Base-by-base conservation (phyloP, 495 filamentous ascomycete genomes). In the Lasiosphaeriaceae sp. region DNA sequence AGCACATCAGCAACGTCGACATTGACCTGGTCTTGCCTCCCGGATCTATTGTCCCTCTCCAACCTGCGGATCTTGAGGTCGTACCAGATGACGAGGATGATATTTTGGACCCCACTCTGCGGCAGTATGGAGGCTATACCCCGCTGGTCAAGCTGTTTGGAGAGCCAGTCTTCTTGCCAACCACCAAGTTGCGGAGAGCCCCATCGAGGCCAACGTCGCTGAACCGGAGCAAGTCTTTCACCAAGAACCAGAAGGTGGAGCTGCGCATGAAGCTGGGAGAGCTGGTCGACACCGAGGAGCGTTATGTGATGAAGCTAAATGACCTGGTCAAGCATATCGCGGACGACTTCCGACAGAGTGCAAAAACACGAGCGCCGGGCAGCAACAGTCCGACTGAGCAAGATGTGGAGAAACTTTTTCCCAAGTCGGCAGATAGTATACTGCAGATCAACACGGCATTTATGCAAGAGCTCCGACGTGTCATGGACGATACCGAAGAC, bases 241-340 rank as follows among this genome's bases (percentile, higher is more conserved):
- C 86, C 7, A 86, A 86, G 64, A 84, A 86, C 45, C 90, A 96
- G 64, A 92, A 95, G 65, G 82, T 92, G 52, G 85, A 86, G 41
- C 70, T 97, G 54, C 85, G 92, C 50, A 84, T 90, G 58, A 92
- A 96, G 65, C 87, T 99, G 84, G 88, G 85, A 60, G 94, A 99
- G 68, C 66, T 97, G 55, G 81, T 96, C 23, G 90, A 96, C 63
- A 99, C 94, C 0, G 94, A 99, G 71, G 90, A 93, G 64, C 84
- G 89, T 63, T 99, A 97, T 71, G 90, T 97, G 31, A 75, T 79
- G 66, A 96, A 96, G 65, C 63, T 97, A 35, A 83, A 88, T 58
- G 86, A 92, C 46, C 76, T 98, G 47, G 85, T 95, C 44, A 84
- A 88, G 51, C 83, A 83, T 58, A 81, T 96, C 17, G 81, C 82